A percentile compares a stretch with the other conserved stretches of the same genome.
Evolutionary conservation across 441 rosid genomes (phyloP).

Genomic region (Erysimum pusillum): DNA sequence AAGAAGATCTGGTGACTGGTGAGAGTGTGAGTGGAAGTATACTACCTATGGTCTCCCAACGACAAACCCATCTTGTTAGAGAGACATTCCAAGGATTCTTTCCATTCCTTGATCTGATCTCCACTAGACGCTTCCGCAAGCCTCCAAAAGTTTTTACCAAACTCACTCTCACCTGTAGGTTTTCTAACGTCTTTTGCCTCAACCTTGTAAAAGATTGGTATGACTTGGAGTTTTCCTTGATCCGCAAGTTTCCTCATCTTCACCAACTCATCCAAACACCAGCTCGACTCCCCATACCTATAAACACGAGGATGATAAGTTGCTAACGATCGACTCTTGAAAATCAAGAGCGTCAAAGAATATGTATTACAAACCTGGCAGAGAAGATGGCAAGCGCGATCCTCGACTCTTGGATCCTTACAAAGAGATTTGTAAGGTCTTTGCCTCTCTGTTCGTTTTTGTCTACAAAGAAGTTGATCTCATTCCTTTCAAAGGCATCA

Average conservation of each 20-base stretch:
- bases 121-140: slow-evolving; percentile 14
- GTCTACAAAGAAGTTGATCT: slow-evolving; percentile 23
- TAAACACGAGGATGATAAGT: too few relatives aligned
- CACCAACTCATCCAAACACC: slow-evolving; percentile 21
- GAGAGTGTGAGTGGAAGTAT: too few relatives aligned
- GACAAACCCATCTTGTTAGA: slow-evolving; percentile 34
- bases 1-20: not conserved
- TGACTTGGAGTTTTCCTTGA: slow-evolving; percentile 11
- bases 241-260: not conserved
- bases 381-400: slow-evolving; percentile 32
- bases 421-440: slow-evolving; percentile 25
- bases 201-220: slow-evolving; percentile 24
- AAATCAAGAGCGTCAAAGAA: not conserved
- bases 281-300: not conserved
- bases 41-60: slow-evolving; percentile 24
- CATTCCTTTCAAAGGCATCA: slow-evolving; percentile 27
- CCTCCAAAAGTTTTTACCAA: slow-evolving; percentile 35
- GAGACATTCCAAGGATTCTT: slow-evolving; percentile 23
- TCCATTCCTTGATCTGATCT: slow-evolving; percentile 37
- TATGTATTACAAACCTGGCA: not conserved
- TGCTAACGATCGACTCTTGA: too few relatives aligned
- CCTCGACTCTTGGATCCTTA: slow-evolving; percentile 16
- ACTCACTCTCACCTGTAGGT: slow-evolving; percentile 9
- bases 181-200: not conserved
- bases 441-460: slow-evolving; percentile 17